These are phyloP conservation scores for Angomonas ambiguus DNA, from an alignment of 208 protist genomes.

Conservation along the genomic window DNA sequence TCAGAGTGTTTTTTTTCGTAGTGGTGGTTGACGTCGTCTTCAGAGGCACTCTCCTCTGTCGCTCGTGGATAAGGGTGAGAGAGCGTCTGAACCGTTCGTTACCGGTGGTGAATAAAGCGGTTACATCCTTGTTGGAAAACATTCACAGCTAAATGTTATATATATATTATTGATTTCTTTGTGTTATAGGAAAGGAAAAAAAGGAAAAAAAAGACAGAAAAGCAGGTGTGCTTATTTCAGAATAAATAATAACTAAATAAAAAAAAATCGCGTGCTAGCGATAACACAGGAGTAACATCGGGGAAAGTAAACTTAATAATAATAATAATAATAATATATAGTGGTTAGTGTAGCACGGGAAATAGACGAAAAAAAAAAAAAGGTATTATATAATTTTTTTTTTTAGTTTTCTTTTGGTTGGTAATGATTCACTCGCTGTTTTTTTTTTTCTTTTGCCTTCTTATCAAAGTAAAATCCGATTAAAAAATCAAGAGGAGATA, in stretches of 20 bases:
- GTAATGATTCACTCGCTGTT: too few relatives aligned
- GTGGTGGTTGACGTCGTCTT: background rate
- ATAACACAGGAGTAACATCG: too few relatives aligned
- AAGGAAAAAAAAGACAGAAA: constrained; percentile 6
- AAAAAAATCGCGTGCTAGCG: too few relatives aligned
- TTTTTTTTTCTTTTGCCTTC: too few relatives aligned
- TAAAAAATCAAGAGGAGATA: too few relatives aligned
- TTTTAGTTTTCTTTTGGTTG: too few relatives aligned
- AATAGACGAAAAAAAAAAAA: background rate
- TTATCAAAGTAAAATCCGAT: too few relatives aligned
- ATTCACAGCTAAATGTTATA: background rate
- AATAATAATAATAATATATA: background rate
- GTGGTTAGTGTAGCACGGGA: background rate
- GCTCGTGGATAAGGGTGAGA: constrained; percentile 10
- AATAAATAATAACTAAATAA: too few relatives aligned
- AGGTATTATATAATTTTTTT: too few relatives aligned
- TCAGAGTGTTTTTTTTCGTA: background rate
- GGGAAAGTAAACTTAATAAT: background rate
- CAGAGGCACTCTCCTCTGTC: background rate
- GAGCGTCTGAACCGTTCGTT: background rate
- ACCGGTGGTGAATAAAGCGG: background rate
- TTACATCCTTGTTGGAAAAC: background rate
- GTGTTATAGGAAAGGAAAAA: constrained; percentile 3
- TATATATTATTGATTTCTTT: constrained; percentile 7
- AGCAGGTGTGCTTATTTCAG: too few relatives aligned